These are phyloP conservation scores for Arachnomyces sp. DNA, from an alignment of 2,329 filamentous ascomycete genomes.

Conservation along the genomic window DNA sequence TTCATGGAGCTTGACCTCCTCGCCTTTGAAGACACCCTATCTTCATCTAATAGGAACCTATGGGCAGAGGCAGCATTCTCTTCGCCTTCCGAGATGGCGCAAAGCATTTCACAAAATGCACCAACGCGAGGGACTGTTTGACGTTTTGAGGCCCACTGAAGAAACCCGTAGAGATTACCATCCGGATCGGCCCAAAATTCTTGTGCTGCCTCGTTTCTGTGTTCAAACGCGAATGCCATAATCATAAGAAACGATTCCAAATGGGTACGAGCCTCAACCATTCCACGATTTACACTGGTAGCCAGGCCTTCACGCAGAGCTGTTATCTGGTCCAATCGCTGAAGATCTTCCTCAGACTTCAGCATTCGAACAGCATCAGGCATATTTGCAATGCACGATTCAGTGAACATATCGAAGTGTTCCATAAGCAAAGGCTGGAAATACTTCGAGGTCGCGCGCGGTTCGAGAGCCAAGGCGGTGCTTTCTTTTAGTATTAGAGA, in stretches of 20 bases:
- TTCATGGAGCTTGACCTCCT: constrained; percentile 76
- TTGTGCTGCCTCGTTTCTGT: constrained; percentile 71
- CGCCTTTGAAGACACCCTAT: constrained; percentile 65
- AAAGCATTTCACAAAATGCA: constrained; percentile 93
- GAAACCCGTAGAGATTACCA: constrained; percentile 85
- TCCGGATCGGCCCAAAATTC: constrained; percentile 90
- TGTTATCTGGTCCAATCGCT: constrained; percentile 43
- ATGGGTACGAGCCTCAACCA: constrained; percentile 44
- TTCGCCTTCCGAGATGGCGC: constrained; percentile 74
- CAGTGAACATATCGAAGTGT: constrained; percentile 77
- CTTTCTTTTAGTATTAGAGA: constrained; percentile 76
- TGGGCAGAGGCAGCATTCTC: constrained; percentile 79
- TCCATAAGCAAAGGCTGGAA: constrained; percentile 68
- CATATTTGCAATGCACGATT: constrained; percentile 90
- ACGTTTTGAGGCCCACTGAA: constrained; percentile 92
- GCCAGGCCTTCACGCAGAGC: constrained; percentile 37
- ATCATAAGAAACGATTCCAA: constrained; percentile 87
- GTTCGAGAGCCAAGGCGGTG: constrained; percentile 58
- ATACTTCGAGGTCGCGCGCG: constrained; percentile 58
- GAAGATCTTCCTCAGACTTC: constrained; percentile 82
- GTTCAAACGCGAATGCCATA: constrained; percentile 84
- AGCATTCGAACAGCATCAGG: constrained; percentile 82
- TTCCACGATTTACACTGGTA: constrained; percentile 31
- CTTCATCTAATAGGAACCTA: constrained; percentile 81
- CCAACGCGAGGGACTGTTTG: constrained; percentile 94